A percentile compares a stretch with the other conserved stretches of the same genome.
These are phyloP conservation scores for Pinus albicaulis DNA, from an alignment of 75 land plant genomes.

Conservation along the genomic window DNA sequence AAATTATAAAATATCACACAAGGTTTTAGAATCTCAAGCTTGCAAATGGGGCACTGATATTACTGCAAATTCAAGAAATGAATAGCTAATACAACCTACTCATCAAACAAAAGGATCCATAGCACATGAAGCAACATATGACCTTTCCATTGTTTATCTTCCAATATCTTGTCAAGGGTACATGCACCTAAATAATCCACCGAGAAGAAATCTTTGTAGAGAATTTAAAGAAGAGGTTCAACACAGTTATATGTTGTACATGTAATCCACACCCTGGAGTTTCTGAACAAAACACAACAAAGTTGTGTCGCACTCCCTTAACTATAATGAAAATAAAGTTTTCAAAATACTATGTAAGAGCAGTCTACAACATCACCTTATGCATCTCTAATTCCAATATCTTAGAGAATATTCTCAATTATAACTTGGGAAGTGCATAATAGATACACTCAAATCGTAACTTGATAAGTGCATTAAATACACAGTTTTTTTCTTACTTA, in stretches of 20 bases:
- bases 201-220: constrained; percentile 16
- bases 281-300: constrained; percentile 30
- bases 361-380: constrained; percentile 39
- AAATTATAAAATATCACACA: constrained; percentile 33
- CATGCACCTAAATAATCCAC: constrained; percentile 34
- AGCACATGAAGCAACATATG: too few relatives aligned
- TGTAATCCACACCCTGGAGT: constrained; percentile 23
- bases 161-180: constrained; percentile 35
- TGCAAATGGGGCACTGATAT: constrained; percentile 26
- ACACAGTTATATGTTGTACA: constrained; percentile 30
- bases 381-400: constrained; percentile 38
- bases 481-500: constrained; percentile 32
- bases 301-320: constrained; percentile 39
- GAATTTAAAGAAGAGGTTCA: constrained; percentile 31
- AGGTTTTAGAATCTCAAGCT: constrained; percentile 37
- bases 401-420: constrained; percentile 33
- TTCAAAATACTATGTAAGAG: constrained; percentile 19
- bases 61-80: constrained; percentile 35
- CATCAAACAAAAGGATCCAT: constrained; percentile 21
- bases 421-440: constrained; percentile 29
- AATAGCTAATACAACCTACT: constrained; percentile 16
- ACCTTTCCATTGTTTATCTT: constrained; percentile 38
- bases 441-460: too few relatives aligned
- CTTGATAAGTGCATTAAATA: too few relatives aligned
- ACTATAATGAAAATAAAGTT: constrained; percentile 27